Base-by-base conservation (phyloP, 345 rosid genomes). In the Aquilaria yunnanensis region DNA sequence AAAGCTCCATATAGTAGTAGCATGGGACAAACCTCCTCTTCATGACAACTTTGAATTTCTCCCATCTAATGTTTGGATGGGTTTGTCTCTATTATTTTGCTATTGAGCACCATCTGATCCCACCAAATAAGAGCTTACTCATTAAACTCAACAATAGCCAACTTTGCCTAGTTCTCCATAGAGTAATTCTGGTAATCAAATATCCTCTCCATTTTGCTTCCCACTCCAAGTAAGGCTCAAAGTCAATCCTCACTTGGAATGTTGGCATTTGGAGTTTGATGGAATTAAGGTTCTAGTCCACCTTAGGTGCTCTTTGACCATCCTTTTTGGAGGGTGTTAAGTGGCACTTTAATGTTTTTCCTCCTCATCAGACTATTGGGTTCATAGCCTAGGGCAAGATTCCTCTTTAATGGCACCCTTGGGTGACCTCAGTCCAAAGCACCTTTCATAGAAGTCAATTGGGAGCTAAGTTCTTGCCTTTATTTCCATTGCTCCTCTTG, bases 41-140 rank as follows among this genome's bases (percentile, higher is more conserved):
- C 56, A 61, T 55, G 1, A 59, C 32, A 12, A 13, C 37, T 12
- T 51, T 59, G 60, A 47, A 43, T n/a, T 60, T 60, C 4, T 14
- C 37, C 47, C 54, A 23, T 23, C 23, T 23, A 23, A 60, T 0
- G 29, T 60, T 1, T 58, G 5, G 5, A 67, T 50, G 0, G 31
- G 31, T 1, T 2, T 13, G 34, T 61, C 32, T 9, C 2, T 1
- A 23, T 11, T 33, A 32, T 13, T 10, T 16, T 49, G 10, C 7
- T 29, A 34, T 2, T 10, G 8, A 54, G 29, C 32, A 3, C 23
- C n/a, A 62, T 29, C 12, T 61, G 41, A 62, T 54, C 62, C 16
- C 48, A 61, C 48, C 48, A 68, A 6, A 54, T 43, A 9, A 61
- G 23, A 53, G 34, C 59, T 56, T 69, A 62, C 33, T 69, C n/a